phyloP scores from a whole-genome alignment of 2,329 filamentous ascomycete species.

The Annulohypoxylon truncatum region DNA sequence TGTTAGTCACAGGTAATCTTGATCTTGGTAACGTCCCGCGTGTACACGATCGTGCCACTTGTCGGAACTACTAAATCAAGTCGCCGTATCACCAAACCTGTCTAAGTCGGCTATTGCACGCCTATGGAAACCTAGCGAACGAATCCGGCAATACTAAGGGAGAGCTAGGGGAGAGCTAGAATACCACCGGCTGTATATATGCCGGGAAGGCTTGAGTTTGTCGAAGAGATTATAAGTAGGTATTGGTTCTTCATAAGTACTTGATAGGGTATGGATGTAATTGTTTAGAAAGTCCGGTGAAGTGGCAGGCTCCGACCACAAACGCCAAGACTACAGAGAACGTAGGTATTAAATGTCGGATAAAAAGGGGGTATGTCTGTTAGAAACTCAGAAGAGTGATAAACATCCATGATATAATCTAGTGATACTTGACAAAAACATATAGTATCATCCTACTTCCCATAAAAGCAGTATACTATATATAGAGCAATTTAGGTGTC shows the following conservation, averaged over 20 bases:
- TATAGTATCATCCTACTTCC: too few relatives aligned
- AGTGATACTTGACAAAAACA: too few relatives aligned
- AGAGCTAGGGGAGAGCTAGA: background rate
- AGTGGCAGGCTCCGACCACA: background rate
- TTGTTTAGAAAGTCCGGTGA: background rate
- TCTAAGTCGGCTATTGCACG: slow-evolving; percentile 2
- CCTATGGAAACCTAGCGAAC: background rate
- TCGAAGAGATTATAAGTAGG: background rate
- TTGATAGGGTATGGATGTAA: too few relatives aligned
- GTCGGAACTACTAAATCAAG: slow-evolving; percentile 15
- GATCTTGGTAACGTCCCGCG: slow-evolving; percentile 26
- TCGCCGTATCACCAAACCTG: slow-evolving; percentile 13
- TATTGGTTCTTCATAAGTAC: background rate
- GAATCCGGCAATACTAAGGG: background rate
- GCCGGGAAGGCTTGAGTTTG: background rate
- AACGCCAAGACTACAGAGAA: background rate
- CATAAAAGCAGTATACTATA: too few relatives aligned
- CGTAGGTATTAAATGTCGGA: too few relatives aligned
- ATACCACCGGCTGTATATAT: background rate
- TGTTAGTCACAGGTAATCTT: slow-evolving; percentile 15
- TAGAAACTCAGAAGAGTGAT: background rate
- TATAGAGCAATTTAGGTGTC: background rate
- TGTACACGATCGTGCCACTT: slow-evolving; percentile 33
- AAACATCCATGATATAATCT: background rate
- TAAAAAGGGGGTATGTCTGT: background rate